Percentiles rank a stretch among this genome's conserved stretches.
phyloP scores from a whole-genome alignment of 306 rosid species.

The Pueraria montana region DNA sequence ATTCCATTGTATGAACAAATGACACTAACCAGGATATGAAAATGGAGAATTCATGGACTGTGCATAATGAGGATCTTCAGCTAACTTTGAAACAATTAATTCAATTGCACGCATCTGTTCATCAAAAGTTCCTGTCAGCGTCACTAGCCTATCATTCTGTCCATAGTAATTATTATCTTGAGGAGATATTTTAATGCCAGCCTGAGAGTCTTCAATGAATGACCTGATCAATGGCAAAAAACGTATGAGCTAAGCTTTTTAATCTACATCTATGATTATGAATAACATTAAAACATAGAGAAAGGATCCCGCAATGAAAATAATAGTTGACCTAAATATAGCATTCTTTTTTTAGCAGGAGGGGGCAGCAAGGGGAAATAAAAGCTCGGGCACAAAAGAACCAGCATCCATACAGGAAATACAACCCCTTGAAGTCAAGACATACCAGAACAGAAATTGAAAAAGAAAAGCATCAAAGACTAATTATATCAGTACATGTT shows the following conservation, averaged over 20 bases:
- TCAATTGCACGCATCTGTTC: slow-evolving; percentile 96
- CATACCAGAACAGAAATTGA: slow-evolving; percentile 35
- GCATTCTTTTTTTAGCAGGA: slow-evolving; percentile 13
- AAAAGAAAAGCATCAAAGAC: slow-evolving; percentile 27
- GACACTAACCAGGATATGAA: slow-evolving; percentile 89
- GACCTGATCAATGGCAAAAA: slow-evolving; percentile 70
- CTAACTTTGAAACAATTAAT: slow-evolving; percentile 84
- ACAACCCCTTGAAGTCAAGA: slow-evolving; percentile 22
- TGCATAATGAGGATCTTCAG: slow-evolving; percentile 93
- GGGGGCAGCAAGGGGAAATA: slow-evolving; percentile 23
- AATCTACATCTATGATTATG: not conserved
- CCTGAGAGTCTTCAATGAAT: slow-evolving; percentile 96
- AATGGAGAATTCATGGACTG: slow-evolving; percentile 94
- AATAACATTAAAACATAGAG: slow-evolving; percentile 37
- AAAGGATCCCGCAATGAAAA: slow-evolving; percentile 40
- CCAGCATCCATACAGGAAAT: slow-evolving; percentile 33
- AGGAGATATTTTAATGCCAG: slow-evolving; percentile 99
- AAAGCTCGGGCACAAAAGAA: slow-evolving; percentile 42
- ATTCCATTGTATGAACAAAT: slow-evolving; percentile 22
- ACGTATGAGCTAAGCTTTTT: slow-evolving; percentile 45
- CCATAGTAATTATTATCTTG: slow-evolving; percentile 96
- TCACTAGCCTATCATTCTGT: slow-evolving; percentile 93
- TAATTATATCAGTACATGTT: slow-evolving; percentile 20
- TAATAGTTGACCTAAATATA: slow-evolving; percentile 26
- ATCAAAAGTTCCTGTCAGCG: slow-evolving; percentile 88